Conservation (phyloP, 805 yeast genomes). For the Wickerhamiella sergipiensis region DNA sequence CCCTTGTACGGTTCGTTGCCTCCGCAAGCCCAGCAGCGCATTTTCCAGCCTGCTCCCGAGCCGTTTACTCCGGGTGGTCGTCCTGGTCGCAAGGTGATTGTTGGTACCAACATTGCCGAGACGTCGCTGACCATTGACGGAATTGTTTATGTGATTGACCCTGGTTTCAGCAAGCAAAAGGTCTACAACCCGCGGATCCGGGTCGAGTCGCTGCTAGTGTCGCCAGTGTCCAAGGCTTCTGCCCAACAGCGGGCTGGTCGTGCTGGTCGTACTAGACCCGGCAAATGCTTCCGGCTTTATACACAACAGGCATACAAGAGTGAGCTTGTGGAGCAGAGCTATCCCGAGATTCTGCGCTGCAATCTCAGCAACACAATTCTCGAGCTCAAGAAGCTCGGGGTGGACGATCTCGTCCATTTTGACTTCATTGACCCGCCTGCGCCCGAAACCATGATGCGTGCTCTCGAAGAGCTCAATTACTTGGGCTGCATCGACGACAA, state of each 20-base stretch:
- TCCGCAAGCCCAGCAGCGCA: slow-evolving; percentile 86
- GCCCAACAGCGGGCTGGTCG: slow-evolving; percentile 99
- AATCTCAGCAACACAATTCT: slow-evolving; percentile 84
- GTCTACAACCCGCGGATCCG: slow-evolving; percentile 93
- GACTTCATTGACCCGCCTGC: slow-evolving; percentile 99
- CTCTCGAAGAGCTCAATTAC: slow-evolving; percentile 86
- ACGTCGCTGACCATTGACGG: slow-evolving; percentile 97
- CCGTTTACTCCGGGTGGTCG: slow-evolving; percentile 60
- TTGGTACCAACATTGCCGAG: slow-evolving; percentile 93
- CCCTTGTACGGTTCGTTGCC: slow-evolving; percentile 95
- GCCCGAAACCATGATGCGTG: slow-evolving; percentile 99
- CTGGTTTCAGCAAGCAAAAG: slow-evolving; percentile 93
- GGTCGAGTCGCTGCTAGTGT: slow-evolving; percentile 84
- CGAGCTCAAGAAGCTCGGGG: slow-evolving; percentile 84
- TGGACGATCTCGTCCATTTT: slow-evolving; percentile 92
- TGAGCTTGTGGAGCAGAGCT: slow-evolving; percentile 87
- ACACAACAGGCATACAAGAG: slow-evolving; percentile 94
- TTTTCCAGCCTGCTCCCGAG: slow-evolving; percentile 80
- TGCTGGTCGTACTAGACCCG: slow-evolving; percentile 99
- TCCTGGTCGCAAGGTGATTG: slow-evolving; percentile 90
- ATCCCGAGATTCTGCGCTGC: slow-evolving; percentile 88
- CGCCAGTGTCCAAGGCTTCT: slow-evolving; percentile 93
- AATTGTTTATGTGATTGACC: slow-evolving; percentile 92
- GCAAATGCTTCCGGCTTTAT: slow-evolving; percentile 90
- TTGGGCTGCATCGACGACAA: slow-evolving; percentile 82